Conservation (phyloP, 345 rosid genomes). For the Xanthoceras sorbifolium region DNA sequence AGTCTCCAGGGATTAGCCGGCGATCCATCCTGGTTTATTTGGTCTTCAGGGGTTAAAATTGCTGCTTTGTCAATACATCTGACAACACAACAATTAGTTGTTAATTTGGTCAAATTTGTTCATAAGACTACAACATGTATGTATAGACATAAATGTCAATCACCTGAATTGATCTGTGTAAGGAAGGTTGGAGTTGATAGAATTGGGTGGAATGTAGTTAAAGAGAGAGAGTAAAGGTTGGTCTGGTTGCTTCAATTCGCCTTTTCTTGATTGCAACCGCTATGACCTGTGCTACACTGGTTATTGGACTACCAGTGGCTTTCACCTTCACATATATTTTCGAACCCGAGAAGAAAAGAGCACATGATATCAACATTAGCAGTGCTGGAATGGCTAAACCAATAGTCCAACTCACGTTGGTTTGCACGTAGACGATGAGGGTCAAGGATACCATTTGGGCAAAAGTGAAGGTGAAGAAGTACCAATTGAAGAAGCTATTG, state of each 20-base stretch:
- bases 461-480: slow-evolving; percentile 76
- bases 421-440: slow-evolving; percentile 66
- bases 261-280: slow-evolving; percentile 37
- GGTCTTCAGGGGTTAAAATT: slow-evolving; percentile 33
- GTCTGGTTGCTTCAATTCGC: slow-evolving; percentile 20
- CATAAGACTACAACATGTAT: neutral
- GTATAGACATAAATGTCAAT: neutral
- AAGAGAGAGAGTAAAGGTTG: slow-evolving; percentile 42
- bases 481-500: slow-evolving; percentile 87
- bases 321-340: slow-evolving; percentile 70
- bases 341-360: slow-evolving; percentile 56
- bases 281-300: slow-evolving; percentile 47
- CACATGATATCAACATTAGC: slow-evolving; percentile 65
- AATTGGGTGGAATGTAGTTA: slow-evolving; percentile 33
- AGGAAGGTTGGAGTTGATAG: slow-evolving; percentile 47
- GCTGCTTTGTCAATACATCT: slow-evolving; percentile 55
- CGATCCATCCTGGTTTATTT: slow-evolving; percentile 47
- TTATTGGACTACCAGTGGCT: slow-evolving; percentile 76
- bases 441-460: slow-evolving; percentile 75
- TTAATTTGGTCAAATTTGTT: neutral
- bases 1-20: slow-evolving; percentile 50
- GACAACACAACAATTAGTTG: neutral
- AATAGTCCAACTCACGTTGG: slow-evolving; percentile 75
- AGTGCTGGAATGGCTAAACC: slow-evolving; percentile 70
- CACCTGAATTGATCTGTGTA: slow-evolving; percentile 56